These are phyloP conservation scores for Rhodamnia argentea DNA, from an alignment of 345 rosid genomes.

Conservation along the genomic window DNA sequence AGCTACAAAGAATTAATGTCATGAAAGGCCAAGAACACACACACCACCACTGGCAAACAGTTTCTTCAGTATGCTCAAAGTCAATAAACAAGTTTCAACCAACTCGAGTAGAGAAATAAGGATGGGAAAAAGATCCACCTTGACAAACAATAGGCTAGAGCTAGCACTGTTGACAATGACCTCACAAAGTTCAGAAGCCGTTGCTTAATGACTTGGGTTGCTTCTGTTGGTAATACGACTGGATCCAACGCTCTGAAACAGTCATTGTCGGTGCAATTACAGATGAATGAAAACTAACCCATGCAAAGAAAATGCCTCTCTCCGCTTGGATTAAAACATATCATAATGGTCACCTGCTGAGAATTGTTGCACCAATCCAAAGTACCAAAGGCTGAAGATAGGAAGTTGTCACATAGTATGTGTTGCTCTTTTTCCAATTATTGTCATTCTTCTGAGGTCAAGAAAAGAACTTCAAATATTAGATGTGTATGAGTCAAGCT, in stretches of 20 bases:
- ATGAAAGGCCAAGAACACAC: neutral
- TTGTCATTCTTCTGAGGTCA: conserved; percentile 41
- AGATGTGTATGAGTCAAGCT: neutral
- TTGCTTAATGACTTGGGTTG: conserved; percentile 72
- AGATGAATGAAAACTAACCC: neutral
- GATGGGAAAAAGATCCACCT: conserved; percentile 34
- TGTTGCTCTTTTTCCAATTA: conserved; percentile 56
- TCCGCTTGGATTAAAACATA: neutral
- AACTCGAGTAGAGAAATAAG: neutral
- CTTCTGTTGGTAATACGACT: conserved; percentile 58
- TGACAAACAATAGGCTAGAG: conserved; percentile 78
- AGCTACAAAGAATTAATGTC: neutral
- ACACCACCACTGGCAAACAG: neutral
- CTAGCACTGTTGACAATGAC: conserved; percentile 66
- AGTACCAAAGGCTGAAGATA: conserved; percentile 77
- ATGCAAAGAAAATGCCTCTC: neutral
- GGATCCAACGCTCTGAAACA: conserved; percentile 69
- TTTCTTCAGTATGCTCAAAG: neutral
- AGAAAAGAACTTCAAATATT: neutral
- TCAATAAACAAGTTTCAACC: neutral
- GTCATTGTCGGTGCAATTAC: neutral
- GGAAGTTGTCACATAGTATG: conserved; percentile 43
- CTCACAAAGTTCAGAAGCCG: conserved; percentile 64
- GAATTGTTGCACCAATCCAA: conserved; percentile 68
- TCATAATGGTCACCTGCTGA: conserved; percentile 55